Base-by-base conservation (phyloP, 2,329 filamentous ascomycete species). In the Pseudogymnoascus sp. region DNA sequence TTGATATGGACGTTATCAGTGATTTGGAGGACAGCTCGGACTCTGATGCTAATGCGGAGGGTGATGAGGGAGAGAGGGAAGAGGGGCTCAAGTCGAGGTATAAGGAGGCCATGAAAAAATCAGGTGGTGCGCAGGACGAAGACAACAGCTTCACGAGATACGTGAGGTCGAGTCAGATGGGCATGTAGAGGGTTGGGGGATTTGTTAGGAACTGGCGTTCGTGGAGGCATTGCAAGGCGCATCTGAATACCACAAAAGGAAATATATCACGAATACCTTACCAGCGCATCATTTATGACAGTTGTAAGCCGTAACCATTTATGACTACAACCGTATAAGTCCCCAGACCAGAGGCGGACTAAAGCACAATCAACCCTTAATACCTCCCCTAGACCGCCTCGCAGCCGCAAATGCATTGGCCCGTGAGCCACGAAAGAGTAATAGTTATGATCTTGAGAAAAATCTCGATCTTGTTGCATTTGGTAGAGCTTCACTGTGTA, bases 41-140 rank as follows among this genome's bases (percentile, higher is more conserved):
- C n/a, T 83, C 83, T 17, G 83, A 86, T 23, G 80, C 83, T 44
- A 82, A 84, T 26, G 81, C 83, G 7, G 82, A 82, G 38, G 82
- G 81, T 1, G 82, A 85, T 46, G 82, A 84, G n/a, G 84, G 86
- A 64, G 77, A 78, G 23, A 81, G 66, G 15, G 65, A 65, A 65
- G 83, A 88, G 65, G 86, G 89, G 1, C 79, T 96, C 56, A 86
- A 90, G 71, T 79, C 85, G 60, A 81, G 91, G 67, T 97, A 97
- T 73, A 83, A 89, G 72, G 83, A 90, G 46, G 90, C 92, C 0
- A 79, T 96, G 70, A 83, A 85, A 11, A 83, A 83, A 21, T 75
- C 73, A 46, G 72, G 68, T 19, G 77, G 73, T 61, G 38, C 61
- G n/a, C 68, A 62, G 40, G 64, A 65, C 46, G 72, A 73, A 19